Base-by-base conservation (phyloP, 805 yeast genomes). In the Nakazawaea ishiwadae region DNA sequence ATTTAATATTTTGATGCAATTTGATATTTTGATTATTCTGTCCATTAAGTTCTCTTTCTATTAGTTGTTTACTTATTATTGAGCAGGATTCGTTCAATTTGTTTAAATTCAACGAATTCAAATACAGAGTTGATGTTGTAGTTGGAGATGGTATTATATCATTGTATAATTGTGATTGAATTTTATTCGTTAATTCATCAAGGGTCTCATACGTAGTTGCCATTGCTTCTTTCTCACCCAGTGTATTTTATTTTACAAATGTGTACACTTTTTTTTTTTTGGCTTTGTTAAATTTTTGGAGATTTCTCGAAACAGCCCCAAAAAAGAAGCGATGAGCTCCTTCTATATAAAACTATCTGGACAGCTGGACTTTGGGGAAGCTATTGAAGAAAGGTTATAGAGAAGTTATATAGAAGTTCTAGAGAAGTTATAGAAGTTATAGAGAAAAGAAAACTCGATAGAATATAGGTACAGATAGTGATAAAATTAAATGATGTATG, bases 31-130 rank as follows among this genome's bases (percentile, higher is more conserved):
- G 11, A 17, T 16, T 35, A 7, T 7, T 10, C 4, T 9, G 6
- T n/a, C 12, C 20, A 3, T 26, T 19, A 12, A 14, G 9, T 28
- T 40, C 35, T 17, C 12, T 28, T 11, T 18, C 11, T 4, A 37
- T 21, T 17, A 42, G 34, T 9, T 34, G 21, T 21, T 37, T 28
- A 14, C 45, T 35, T 21, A 42, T 12, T 14, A 21, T 14, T 7
- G 30, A 6, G 17, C 38, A 33, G 16, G 39, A 29, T 24, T 28
- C 27, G 12, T 33, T 30, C 21, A 42, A 37, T 12, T 37, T 37
- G 10, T 31, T 33, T 15, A 42, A 19, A 16, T 18, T 37, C 14
- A 42, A 17, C 10, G 17, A 20, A 17, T 42, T 42, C 23, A 42
- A 27, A 21, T 15, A 33, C 34, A 37, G 36, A 24, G 10, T 23